Evolutionary conservation across 192 early-diverging fungal species (phyloP).

Genomic region (Backusella parvicylindrica): DNA sequence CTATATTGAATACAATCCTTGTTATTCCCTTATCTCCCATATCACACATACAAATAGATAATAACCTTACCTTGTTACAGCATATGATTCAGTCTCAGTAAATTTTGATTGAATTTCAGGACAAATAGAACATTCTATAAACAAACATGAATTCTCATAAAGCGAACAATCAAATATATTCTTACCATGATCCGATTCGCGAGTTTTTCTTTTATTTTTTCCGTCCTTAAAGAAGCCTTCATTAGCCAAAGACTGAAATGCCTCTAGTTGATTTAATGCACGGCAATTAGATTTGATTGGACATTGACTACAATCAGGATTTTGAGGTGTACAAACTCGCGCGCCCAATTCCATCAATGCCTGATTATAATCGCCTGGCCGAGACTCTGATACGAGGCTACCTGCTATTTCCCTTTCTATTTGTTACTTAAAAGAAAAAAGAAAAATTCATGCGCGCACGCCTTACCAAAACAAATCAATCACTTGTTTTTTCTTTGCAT

Average conservation of each 20-base stretch:
- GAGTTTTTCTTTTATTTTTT: constrained; percentile 3
- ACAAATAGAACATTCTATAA: constrained; percentile 9
- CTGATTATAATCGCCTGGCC: constrained; percentile 77
- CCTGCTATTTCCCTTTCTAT: constrained; percentile 52
- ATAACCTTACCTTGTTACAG: constrained; percentile 18
- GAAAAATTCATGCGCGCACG: too few relatives aligned
- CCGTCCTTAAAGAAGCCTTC: neutral
- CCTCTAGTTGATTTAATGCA: constrained; percentile 56
- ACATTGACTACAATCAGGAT: constrained; percentile 60
- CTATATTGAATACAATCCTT: constrained; percentile 23
- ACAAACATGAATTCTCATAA: neutral
- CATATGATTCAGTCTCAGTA: constrained; percentile 16
- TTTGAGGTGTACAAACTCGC: constrained; percentile 65
- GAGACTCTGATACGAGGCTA: constrained; percentile 44
- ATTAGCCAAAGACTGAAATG: neutral
- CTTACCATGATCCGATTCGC: neutral
- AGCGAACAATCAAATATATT: neutral
- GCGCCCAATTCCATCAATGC: constrained; percentile 81
- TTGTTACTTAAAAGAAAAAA: neutral
- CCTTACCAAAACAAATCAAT: constrained; percentile 60
- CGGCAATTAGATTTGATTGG: constrained; percentile 55
- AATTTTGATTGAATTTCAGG: neutral
- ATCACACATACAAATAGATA: neutral
- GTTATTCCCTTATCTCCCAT: too few relatives aligned
- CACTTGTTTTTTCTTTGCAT: constrained; percentile 56